Conservation (phyloP, 2,329 filamentous ascomycete genomes). For the Cercospora sp. region DNA sequence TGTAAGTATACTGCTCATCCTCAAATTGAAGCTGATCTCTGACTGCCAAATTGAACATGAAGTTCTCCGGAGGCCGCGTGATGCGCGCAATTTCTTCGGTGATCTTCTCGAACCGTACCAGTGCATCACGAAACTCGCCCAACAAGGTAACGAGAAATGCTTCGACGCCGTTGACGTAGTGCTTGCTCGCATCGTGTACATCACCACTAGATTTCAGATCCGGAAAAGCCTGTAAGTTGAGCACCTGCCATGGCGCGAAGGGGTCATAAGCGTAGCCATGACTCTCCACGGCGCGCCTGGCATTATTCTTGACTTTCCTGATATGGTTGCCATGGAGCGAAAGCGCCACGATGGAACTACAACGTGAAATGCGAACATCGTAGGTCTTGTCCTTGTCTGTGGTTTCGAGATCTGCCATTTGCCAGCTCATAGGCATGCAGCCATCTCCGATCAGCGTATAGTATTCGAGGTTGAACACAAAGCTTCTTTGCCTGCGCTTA, state of each 20-base stretch:
- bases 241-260: conserved; percentile 61
- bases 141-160: conserved; percentile 61
- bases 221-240: conserved; percentile 60
- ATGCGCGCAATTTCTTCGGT: conserved; percentile 59
- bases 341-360: conserved; percentile 60
- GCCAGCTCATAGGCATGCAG: conserved; percentile 61
- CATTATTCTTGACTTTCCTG: conserved; percentile 52
- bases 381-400: conserved; percentile 43
- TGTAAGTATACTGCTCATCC: conserved; percentile 62
- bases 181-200: conserved; percentile 56
- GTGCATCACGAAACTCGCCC: conserved; percentile 61
- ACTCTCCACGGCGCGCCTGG: conserved; percentile 50
- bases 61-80: conserved; percentile 59
- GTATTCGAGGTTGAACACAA: conserved; percentile 66
- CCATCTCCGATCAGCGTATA: conserved; percentile 61
- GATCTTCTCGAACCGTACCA: conserved; percentile 59
- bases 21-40: conserved; percentile 62
- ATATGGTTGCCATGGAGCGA: conserved; percentile 56
- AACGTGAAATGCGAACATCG: conserved; percentile 62
- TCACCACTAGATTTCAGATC: conserved; percentile 60
- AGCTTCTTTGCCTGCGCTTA: conserved; percentile 54
- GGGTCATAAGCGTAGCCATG: conserved; percentile 59
- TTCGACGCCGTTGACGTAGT: conserved; percentile 61
- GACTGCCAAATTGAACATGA: conserved; percentile 59
- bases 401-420: conserved; percentile 52